Percentiles rank a stretch among this genome's conserved stretches.
phyloP scores from a whole-genome alignment of 345 rosid genomes.

The Nephelium lappaceum region DNA sequence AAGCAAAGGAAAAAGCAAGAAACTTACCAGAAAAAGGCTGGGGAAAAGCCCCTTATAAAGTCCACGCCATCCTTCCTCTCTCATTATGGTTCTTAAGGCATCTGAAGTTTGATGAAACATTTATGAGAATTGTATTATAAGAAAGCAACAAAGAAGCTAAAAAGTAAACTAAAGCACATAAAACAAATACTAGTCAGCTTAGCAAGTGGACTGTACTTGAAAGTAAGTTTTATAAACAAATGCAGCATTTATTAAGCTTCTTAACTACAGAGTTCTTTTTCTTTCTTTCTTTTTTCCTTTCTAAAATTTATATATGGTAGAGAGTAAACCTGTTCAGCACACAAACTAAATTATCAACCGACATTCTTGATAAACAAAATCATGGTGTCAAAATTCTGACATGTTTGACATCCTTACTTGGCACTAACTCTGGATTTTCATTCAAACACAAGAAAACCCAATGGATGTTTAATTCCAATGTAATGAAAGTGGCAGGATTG shows the following conservation, averaged over 20 bases:
- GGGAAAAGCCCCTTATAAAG: slow-evolving; percentile 88
- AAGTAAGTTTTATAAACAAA: neutral
- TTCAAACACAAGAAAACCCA: neutral
- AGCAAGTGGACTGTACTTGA: neutral
- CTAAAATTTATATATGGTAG: neutral
- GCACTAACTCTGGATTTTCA: neutral
- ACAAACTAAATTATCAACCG: neutral
- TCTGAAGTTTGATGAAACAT: slow-evolving; percentile 44
- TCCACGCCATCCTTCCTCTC: slow-evolving; percentile 90
- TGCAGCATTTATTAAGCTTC: neutral
- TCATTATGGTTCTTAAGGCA: slow-evolving; percentile 84
- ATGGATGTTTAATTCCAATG: neutral
- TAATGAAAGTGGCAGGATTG: neutral
- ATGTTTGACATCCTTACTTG: slow-evolving; percentile 8
- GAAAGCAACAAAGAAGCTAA: slow-evolving; percentile 19
- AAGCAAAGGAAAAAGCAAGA: slow-evolving; percentile 6
- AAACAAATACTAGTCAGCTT: neutral
- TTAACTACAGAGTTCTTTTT: neutral
- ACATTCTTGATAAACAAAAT: neutral
- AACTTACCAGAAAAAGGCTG: slow-evolving; percentile 74
- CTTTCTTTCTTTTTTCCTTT: neutral
- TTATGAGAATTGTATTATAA: neutral
- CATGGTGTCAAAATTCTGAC: neutral
- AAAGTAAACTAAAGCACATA: neutral
- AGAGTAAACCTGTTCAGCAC: neutral